These are phyloP conservation scores for Scheffersomyces stambukii DNA, from an alignment of 1,139 yeast genomes.

Conservation along the genomic window DNA sequence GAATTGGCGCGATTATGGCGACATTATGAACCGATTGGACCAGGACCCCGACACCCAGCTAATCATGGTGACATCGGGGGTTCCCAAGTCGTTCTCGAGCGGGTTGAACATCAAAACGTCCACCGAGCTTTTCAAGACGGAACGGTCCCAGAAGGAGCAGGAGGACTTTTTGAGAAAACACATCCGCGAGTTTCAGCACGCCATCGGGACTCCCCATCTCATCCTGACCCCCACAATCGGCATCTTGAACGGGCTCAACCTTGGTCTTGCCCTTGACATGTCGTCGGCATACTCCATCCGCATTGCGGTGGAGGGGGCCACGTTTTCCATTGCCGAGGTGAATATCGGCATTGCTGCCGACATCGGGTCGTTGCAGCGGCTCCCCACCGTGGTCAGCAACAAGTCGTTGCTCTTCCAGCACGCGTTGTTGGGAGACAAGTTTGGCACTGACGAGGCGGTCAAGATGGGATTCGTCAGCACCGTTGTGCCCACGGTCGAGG, in stretches of 20 bases:
- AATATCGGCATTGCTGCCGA: constrained; percentile 77
- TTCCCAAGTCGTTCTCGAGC: constrained; percentile 56
- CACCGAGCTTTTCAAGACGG: constrained; percentile 8
- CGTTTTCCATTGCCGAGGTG: constrained; percentile 64
- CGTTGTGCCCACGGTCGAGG: constrained; percentile 42
- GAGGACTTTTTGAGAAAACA: constrained; percentile 31
- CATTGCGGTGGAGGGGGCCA: constrained; percentile 49
- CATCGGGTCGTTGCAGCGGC: constrained; percentile 71
- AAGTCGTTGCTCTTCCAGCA: constrained; percentile 57
- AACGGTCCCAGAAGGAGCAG: constrained; percentile 11
- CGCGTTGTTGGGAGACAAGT: constrained; percentile 60
- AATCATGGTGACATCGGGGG: constrained; percentile 53
- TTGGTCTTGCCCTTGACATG: constrained; percentile 70
- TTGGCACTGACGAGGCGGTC: constrained; percentile 53
- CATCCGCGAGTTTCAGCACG: constrained; percentile 55
- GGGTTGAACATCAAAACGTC: constrained; percentile 61
- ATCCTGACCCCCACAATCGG: constrained; percentile 48
- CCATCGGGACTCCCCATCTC: constrained; percentile 46
- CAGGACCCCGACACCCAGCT: constrained; percentile 43
- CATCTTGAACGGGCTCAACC: constrained; percentile 42
- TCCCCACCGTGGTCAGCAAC: constrained; percentile 54
- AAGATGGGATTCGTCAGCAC: constrained; percentile 52
- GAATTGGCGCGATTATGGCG: constrained; percentile 54
- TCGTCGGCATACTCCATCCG: constrained; percentile 58
- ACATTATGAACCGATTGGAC: constrained; percentile 46